Base-by-base conservation (phyloP, 805 yeast genomes). In the Cyberlindnera maritima region DNA sequence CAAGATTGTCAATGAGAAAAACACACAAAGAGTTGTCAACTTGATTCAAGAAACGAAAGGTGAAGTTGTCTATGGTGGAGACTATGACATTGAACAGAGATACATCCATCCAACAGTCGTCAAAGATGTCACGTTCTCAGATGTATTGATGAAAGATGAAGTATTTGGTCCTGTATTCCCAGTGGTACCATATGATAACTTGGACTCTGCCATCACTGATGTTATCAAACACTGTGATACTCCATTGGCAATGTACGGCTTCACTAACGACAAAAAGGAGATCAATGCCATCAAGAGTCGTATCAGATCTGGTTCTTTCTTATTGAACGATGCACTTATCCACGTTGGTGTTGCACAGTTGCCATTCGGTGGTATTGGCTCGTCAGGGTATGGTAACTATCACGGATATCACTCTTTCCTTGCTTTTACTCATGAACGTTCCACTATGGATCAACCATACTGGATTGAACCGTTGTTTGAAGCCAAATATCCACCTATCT, bases 331-430 rank as follows among this genome's bases (percentile, higher is more conserved):
- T 54, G 74, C 82, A 0, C 43, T 88, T 40, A 50, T 87, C 58
- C 96, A 89, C 52, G 88, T 79, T 36, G 91, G 80, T 1, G 72
- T 85, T 44, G 48, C 72, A 7, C 73, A 74, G 41, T 79, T 88
- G 3, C 97, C 97, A 21, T 92, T 91, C 66, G 98, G 98, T 29
- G 98, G 98, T 20, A 69, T 91, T 46, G 97, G 97, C 13, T 62
- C 62, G 14, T 88, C 96, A 0, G 98, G 98, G 1, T 69, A 71
- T 48, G 97, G 97, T 11, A 68, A 75, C 29, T 90, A 89, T 66
- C 97, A 90, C 61, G 96, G 97, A 3, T 67, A 66, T 51, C 73
- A 68, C 61, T 84, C 90, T 9, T 75, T 81, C 47, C 39, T 41
- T n/a, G 72, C 85, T n/a, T 91, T 91, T 60, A 77, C 89, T 2